Evolutionary conservation across 2,329 filamentous ascomycete genomes (phyloP).

Genomic region (Neonectria coccinea): DNA sequence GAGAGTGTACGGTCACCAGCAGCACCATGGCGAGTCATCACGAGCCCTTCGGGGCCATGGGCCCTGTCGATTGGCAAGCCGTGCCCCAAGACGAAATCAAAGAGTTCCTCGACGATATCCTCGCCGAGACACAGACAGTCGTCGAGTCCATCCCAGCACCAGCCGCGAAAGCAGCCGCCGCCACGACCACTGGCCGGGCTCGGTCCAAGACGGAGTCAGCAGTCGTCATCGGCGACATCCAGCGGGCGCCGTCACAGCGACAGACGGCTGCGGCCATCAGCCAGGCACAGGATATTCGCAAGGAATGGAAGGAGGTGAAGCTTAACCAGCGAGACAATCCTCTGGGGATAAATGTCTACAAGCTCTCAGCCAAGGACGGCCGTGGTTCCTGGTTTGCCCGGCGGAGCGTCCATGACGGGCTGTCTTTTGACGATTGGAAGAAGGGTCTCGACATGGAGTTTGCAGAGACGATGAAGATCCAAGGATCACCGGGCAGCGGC

Average conservation of each 20-base stretch:
- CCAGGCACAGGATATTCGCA: slow-evolving; percentile 69
- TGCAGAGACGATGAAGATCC: slow-evolving; percentile 77
- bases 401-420: slow-evolving; percentile 81
- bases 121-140: slow-evolving; percentile 76
- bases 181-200: slow-evolving; percentile 57
- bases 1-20: background rate
- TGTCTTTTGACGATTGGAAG: slow-evolving; percentile 83
- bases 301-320: slow-evolving; percentile 90
- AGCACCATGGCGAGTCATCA: slow-evolving; percentile 67
- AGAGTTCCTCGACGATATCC: slow-evolving; percentile 68
- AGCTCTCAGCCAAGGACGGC: slow-evolving; percentile 81
- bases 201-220: slow-evolving; percentile 69
- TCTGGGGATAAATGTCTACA: slow-evolving; percentile 81
- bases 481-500: slow-evolving; percentile 76
- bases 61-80: slow-evolving; percentile 65
- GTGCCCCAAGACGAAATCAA: slow-evolving; percentile 61
- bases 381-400: slow-evolving; percentile 92
- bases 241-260: slow-evolving; percentile 56
- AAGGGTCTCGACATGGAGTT: slow-evolving; percentile 83
- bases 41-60: slow-evolving; percentile 68
- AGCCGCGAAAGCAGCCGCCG: slow-evolving; percentile 51
- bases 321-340: slow-evolving; percentile 79
- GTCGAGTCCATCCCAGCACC: slow-evolving; percentile 78
- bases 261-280: slow-evolving; percentile 61
- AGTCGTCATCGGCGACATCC: slow-evolving; percentile 62